Percentiles rank a stretch among this genome's conserved stretches.
phyloP scores from a whole-genome alignment of 1,139 yeast genomes.

The Meyerozyma carpophila region DNA sequence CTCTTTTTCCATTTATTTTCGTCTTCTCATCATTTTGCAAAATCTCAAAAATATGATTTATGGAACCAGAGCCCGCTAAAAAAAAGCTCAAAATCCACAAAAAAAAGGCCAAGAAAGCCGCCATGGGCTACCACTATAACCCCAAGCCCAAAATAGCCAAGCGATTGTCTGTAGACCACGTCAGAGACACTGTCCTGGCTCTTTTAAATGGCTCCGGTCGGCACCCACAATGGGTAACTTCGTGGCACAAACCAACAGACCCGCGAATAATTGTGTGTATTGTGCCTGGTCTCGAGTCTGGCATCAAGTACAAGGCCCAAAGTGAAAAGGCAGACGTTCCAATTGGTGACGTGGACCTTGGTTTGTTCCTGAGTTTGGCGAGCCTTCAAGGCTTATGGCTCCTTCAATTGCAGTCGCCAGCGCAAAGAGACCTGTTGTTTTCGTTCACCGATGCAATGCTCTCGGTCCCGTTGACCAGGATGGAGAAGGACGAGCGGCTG shows the following conservation, averaged over 20 bases:
- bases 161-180: background rate
- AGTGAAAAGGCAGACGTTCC: conserved; percentile 11
- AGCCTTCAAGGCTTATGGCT: conserved; percentile 27
- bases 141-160: background rate
- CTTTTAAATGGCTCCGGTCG: background rate
- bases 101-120: background rate
- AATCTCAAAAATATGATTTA: no score
- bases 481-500: conserved; percentile 41
- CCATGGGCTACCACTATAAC: background rate
- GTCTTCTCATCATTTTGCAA: no score
- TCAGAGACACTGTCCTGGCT: background rate
- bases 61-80: background rate
- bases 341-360: background rate
- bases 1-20: no score
- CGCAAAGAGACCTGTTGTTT: conserved; percentile 51
- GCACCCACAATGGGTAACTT: background rate
- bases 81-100: background rate
- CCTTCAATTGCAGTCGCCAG: conserved; percentile 53
- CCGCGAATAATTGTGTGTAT: conserved; percentile 53
- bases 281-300: conserved; percentile 52
- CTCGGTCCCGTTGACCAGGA: conserved; percentile 48
- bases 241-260: background rate
- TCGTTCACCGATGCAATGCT: conserved; percentile 53
- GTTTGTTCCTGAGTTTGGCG: background rate
- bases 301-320: background rate